Conservation (phyloP, 176 grass and related monocot species). For the Musa beccarii region DNA sequence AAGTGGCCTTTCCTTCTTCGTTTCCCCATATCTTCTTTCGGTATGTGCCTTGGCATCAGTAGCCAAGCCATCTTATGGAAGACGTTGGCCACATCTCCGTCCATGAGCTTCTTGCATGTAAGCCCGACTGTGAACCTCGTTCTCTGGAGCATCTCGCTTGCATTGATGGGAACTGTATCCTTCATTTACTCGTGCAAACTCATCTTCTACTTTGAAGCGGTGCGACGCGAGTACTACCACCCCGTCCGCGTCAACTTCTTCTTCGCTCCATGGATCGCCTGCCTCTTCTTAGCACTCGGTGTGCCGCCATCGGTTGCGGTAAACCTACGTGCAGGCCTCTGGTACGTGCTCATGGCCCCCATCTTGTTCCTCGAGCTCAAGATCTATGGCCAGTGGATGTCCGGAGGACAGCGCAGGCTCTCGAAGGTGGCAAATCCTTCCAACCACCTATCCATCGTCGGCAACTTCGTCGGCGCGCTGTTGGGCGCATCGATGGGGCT, state of each 20-base stretch:
- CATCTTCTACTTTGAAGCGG: slow-evolving; percentile 83
- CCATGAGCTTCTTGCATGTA: slow-evolving; percentile 58
- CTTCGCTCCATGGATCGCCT: slow-evolving; percentile 87
- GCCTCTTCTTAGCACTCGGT: slow-evolving; percentile 55
- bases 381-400: slow-evolving; percentile 99
- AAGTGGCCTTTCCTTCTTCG: slow-evolving; percentile 88
- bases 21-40: slow-evolving; percentile 71
- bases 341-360: slow-evolving; percentile 81
- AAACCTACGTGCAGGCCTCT: slow-evolving; percentile 16
- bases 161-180: slow-evolving; percentile 43
- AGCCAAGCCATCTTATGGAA: slow-evolving; percentile 93
- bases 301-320: slow-evolving; percentile 28
- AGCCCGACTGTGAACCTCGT: slow-evolving; percentile 37
- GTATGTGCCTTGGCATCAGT: slow-evolving; percentile 85
- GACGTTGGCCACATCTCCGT: slow-evolving; percentile 42
- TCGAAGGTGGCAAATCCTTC: slow-evolving; percentile 87
- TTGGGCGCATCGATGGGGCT: slow-evolving; percentile 72
- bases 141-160: slow-evolving; percentile 59
- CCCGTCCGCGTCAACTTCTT: slow-evolving; percentile 88
- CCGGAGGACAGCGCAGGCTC: slow-evolving; percentile 44
- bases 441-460: slow-evolving; percentile 83
- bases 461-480: slow-evolving; percentile 88
- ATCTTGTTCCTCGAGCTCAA: slow-evolving; percentile 85
- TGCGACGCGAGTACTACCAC: slow-evolving; percentile 86
- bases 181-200: slow-evolving; percentile 68